These are phyloP conservation scores for Peribolospora baueri DNA, from an alignment of 768 basidiomycete genomes.

Conservation along the genomic window DNA sequence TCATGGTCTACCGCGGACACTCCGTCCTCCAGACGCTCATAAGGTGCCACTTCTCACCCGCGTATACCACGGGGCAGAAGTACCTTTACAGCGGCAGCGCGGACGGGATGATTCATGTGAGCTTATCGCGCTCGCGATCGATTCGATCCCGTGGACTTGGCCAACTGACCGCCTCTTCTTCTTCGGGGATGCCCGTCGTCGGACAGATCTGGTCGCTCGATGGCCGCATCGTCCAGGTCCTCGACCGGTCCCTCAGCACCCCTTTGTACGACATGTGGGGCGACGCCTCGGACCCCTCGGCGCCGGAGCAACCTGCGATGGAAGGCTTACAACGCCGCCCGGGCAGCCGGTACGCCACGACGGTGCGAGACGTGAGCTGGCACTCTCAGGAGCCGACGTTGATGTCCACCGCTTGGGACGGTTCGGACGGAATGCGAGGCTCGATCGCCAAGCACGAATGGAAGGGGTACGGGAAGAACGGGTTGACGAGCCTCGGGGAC, in stretches of 20 bases:
- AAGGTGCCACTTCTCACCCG: slow-evolving; percentile 84
- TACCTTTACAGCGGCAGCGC: slow-evolving; percentile 87
- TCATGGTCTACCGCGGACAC: slow-evolving; percentile 90
- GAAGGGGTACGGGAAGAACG: slow-evolving; percentile 30
- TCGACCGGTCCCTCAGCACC: slow-evolving; percentile 59
- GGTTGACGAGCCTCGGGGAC: no score
- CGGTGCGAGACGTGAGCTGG: slow-evolving; percentile 91
- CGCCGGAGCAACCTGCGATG: background rate
- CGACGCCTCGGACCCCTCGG: slow-evolving; percentile 38
- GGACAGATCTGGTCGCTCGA: slow-evolving; percentile 80
- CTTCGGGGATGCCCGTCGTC: background rate
- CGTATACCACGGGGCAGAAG: slow-evolving; percentile 67
- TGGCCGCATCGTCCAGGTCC: slow-evolving; percentile 52
- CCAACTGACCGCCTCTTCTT: background rate
- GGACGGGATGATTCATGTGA: slow-evolving; percentile 61
- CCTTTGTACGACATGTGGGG: slow-evolving; percentile 23
- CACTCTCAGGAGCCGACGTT: slow-evolving; percentile 71
- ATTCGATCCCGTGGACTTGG: background rate
- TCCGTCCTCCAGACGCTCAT: slow-evolving; percentile 73
- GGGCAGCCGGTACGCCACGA: slow-evolving; percentile 21
- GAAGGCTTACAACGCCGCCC: slow-evolving; percentile 2
- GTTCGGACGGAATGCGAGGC: slow-evolving; percentile 23
- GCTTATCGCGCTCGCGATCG: slow-evolving; percentile 11
- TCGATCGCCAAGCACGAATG: slow-evolving; percentile 76
- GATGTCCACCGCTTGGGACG: slow-evolving; percentile 77